phyloP scores from a whole-genome alignment of 495 filamentous ascomycete species.

The Barbatosphaeria neglecta region DNA sequence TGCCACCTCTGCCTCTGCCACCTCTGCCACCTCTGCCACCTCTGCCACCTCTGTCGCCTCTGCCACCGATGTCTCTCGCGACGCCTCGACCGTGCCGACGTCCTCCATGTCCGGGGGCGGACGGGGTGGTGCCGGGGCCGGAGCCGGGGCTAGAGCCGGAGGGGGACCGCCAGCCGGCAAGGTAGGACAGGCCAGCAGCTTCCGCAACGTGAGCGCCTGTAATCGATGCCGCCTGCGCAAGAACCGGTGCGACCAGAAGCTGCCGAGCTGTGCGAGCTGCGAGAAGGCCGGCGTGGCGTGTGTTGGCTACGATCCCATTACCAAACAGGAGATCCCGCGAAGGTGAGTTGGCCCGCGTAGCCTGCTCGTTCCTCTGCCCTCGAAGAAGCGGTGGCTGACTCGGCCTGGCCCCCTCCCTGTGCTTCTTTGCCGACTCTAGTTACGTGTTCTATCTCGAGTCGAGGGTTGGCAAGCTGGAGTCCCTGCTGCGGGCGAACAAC shows the following conservation, averaged over 20 bases:
- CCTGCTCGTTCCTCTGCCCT: background rate
- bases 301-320: conserved; percentile 92
- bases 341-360: conserved; percentile 34
- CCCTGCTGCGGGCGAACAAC: conserved; percentile 55
- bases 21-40: conserved; percentile 25
- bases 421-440: conserved; percentile 31
- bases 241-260: conserved; percentile 85
- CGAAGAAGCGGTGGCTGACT: background rate
- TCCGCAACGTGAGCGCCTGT: conserved; percentile 91
- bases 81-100: conserved; percentile 1
- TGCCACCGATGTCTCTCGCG: conserved; percentile 22
- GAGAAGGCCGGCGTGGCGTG: conserved; percentile 83
- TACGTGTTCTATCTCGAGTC: conserved; percentile 94
- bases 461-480: conserved; percentile 71
- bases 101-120: conserved; percentile 4
- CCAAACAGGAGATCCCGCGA: conserved; percentile 83
- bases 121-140: conserved; percentile 1
- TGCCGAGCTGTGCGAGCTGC: conserved; percentile 82
- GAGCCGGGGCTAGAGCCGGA: background rate
- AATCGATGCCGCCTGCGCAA: conserved; percentile 87
- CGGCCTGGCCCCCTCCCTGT: conserved; percentile 9
- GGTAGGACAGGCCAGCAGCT: conserved; percentile 43
- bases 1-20: conserved; percentile 24
- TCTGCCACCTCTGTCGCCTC: conserved; percentile 18
- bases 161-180: conserved; percentile 13